phyloP scores from a whole-genome alignment of 2,329 filamentous ascomycete genomes.

The Ceratocystis alfenasii region DNA sequence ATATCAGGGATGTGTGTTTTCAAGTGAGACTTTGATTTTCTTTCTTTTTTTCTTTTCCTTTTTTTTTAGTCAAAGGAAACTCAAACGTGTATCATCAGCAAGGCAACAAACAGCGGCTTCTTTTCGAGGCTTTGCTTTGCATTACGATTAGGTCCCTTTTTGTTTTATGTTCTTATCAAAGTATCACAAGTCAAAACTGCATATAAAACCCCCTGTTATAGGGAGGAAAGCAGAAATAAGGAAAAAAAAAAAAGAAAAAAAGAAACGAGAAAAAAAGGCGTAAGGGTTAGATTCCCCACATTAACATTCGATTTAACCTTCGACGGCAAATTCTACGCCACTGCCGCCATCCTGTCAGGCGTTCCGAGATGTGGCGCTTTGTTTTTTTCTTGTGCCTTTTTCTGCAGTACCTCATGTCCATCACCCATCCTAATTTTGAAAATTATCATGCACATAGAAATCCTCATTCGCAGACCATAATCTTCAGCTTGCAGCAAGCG shows the following conservation, averaged over 20 bases:
- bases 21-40: background rate
- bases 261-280: background rate
- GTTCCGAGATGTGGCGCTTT: background rate
- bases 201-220: background rate
- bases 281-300: background rate
- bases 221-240: background rate
- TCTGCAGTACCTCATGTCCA: no score
- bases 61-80: background rate
- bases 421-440: no score
- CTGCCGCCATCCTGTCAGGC: background rate
- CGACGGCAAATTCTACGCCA: background rate
- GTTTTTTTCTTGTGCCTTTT: background rate
- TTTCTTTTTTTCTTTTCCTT: no score
- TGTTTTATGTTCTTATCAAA: background rate
- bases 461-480: background rate
- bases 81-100: background rate
- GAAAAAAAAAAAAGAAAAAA: background rate
- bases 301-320: background rate
- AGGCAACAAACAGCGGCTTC: background rate
- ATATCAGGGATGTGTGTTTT: background rate
- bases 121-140: background rate
- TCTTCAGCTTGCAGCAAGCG: background rate
- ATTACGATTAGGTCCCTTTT: background rate
- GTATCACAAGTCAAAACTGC: background rate
- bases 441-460: background rate